These are phyloP conservation scores for Wakefieldia striispora DNA, from an alignment of 768 basidiomycete species.

Conservation along the genomic window DNA sequence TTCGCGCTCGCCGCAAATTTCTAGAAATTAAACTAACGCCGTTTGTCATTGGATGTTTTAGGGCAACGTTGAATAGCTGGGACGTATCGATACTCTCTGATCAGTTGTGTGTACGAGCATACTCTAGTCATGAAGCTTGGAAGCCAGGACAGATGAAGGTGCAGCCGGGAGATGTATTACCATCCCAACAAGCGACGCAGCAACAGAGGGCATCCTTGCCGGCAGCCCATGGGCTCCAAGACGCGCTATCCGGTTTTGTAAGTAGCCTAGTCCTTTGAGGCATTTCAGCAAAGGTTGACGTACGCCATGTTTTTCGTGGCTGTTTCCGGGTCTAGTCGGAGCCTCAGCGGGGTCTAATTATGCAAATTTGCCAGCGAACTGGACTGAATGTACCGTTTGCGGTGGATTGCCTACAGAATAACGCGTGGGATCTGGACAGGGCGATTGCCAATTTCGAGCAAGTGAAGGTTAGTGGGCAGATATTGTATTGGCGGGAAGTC, in stretches of 20 bases:
- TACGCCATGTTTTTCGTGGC: conserved; percentile 9
- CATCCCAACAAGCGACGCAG: conserved; percentile 14
- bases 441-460: conserved; percentile 86
- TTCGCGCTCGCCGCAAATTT: conserved; percentile 13
- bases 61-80: conserved; percentile 86
- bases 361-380: conserved; percentile 71
- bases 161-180: conserved; percentile 45
- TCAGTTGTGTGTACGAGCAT: conserved; percentile 77
- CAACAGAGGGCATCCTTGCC: conserved; percentile 33
- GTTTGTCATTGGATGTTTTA: conserved; percentile 24
- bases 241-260: conserved; percentile 57
- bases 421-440: conserved; percentile 78
- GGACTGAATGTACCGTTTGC: conserved; percentile 77
- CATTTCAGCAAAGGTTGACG: conserved; percentile 6
- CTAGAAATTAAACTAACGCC: conserved; percentile 6
- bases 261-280: conserved; percentile 27
- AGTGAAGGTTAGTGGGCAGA: conserved; percentile 63
- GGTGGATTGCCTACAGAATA: conserved; percentile 81
- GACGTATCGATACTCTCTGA: conserved; percentile 88
- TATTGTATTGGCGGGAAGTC: background rate
- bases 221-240: conserved; percentile 41
- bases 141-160: conserved; percentile 70
- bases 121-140: conserved; percentile 82
- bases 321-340: conserved; percentile 49
- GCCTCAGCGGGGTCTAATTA: conserved; percentile 64